Evolutionary conservation across 2,329 filamentous ascomycete genomes (phyloP).

Genomic region (Ceratocystis harringtonii): DNA sequence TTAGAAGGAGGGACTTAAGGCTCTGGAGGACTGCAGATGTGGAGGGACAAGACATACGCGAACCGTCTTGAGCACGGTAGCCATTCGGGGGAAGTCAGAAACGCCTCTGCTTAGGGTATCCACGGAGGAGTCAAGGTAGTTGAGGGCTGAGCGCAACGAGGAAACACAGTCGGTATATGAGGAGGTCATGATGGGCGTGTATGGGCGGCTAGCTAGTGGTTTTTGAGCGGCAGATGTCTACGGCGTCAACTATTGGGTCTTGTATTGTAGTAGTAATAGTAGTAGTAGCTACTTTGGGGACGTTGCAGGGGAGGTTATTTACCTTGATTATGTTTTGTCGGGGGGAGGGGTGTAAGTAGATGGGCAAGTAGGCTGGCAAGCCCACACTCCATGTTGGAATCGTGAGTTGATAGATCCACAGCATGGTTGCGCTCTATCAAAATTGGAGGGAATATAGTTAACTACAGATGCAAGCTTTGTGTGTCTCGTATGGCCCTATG

Average conservation of each 20-base stretch:
- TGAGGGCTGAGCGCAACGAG: slow-evolving; percentile 44
- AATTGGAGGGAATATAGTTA: neutral
- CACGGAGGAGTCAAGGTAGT: slow-evolving; percentile 46
- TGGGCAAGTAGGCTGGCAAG: too few species aligned
- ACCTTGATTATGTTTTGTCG: too few species aligned
- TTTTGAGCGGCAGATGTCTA: neutral
- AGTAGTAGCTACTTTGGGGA: too few species aligned
- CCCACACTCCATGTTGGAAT: too few species aligned
- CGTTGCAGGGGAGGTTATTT: too few species aligned
- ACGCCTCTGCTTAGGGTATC: slow-evolving; percentile 41
- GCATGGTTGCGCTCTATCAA: too few species aligned
- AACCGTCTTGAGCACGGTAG: slow-evolving; percentile 41
- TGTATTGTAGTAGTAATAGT: too few species aligned
- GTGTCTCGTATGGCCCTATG: slow-evolving; percentile 1
- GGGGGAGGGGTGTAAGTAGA: too few species aligned
- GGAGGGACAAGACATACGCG: slow-evolving; percentile 30
- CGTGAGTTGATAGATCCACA: too few species aligned
- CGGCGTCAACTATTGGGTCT: neutral
- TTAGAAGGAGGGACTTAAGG: neutral
- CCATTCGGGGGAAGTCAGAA: slow-evolving; percentile 41
- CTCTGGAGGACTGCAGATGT: too few species aligned
- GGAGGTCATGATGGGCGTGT: slow-evolving; percentile 7
- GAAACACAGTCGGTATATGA: slow-evolving; percentile 43
- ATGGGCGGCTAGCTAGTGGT: neutral
- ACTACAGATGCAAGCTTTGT: accelerated